Percentiles rank a stretch among this genome's conserved stretches.
These are phyloP conservation scores for Onygena corvina DNA, from an alignment of 2,329 filamentous ascomycete species.

Conservation along the genomic window DNA sequence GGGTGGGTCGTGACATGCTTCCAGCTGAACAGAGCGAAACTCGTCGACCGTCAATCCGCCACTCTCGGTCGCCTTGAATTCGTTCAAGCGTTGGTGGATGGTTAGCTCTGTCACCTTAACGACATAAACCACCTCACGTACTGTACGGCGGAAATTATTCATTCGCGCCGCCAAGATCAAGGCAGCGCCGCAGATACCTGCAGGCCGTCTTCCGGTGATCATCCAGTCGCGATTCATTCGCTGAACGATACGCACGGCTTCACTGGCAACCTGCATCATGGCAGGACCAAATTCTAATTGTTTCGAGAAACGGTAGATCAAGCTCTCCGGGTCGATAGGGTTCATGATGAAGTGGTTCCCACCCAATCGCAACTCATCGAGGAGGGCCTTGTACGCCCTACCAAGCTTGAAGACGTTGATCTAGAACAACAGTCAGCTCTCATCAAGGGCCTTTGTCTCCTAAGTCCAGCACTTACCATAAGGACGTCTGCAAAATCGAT, in stretches of 20 bases:
- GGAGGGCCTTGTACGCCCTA: conserved; percentile 73
- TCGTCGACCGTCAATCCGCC: conserved; percentile 78
- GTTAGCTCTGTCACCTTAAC: conserved; percentile 94
- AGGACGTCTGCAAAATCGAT: conserved; percentile 87
- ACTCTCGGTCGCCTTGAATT: conserved; percentile 79
- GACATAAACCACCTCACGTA: conserved; percentile 92
- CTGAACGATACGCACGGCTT: conserved; percentile 75
- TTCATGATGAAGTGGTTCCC: conserved; percentile 56
- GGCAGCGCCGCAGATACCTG: conserved; percentile 86
- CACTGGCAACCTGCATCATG: conserved; percentile 72
- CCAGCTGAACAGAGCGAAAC: conserved; percentile 48
- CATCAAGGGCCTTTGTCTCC: background rate
- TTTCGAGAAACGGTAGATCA: conserved; percentile 81
- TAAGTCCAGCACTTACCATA: conserved; percentile 29
- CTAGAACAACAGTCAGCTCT: conserved; percentile 30
- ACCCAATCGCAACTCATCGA: conserved; percentile 45
- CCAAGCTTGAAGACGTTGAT: conserved; percentile 90
- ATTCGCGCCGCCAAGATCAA: conserved; percentile 90
- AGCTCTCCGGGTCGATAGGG: conserved; percentile 71
- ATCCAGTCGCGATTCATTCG: conserved; percentile 98
- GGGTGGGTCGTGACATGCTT: conserved; percentile 68
- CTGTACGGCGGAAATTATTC: conserved; percentile 91
- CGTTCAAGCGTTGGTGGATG: conserved; percentile 77
- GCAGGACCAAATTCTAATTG: conserved; percentile 81
- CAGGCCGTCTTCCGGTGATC: conserved; percentile 82